Evolutionary conservation across 2,329 filamentous ascomycete genomes (phyloP).

Genomic region (Ophiognomonia clavigignenti-juglandacearum): DNA sequence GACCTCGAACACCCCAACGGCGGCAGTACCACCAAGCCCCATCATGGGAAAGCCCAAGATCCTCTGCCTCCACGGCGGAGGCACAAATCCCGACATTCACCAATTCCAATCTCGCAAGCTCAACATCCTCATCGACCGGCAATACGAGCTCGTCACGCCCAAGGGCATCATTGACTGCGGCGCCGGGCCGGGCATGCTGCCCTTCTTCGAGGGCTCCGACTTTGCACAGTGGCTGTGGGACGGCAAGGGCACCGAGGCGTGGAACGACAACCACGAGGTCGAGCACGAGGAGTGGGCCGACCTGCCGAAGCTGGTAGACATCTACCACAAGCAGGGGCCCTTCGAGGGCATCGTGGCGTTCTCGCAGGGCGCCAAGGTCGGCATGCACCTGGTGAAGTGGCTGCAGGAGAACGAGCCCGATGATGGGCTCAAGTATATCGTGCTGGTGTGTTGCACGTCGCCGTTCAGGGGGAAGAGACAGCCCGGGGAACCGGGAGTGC

Average conservation of each 20-base stretch:
- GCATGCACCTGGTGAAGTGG: slow-evolving; percentile 10
- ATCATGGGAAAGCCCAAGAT: slow-evolving; percentile 11
- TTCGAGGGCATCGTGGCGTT: slow-evolving; percentile 11
- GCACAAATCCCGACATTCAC: slow-evolving; percentile 10
- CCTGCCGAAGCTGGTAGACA: slow-evolving; percentile 71
- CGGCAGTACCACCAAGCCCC: too few relatives aligned
- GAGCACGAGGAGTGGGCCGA: slow-evolving; percentile 68
- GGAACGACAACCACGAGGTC: slow-evolving; percentile 44
- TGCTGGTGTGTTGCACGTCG: slow-evolving; percentile 7
- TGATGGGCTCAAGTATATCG: slow-evolving; percentile 7
- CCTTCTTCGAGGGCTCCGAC: slow-evolving; percentile 10
- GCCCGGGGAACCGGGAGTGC: slow-evolving; percentile 6
- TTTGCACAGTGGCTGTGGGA: slow-evolving; percentile 10
- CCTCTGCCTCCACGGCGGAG: slow-evolving; percentile 8
- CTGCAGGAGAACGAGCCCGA: slow-evolving; percentile 9
- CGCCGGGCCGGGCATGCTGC: slow-evolving; percentile 8
- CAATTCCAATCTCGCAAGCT: slow-evolving; percentile 10
- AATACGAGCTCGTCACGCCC: slow-evolving; percentile 8
- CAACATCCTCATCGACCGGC: slow-evolving; percentile 5
- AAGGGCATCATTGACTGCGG: slow-evolving; percentile 10
- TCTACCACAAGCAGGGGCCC: slow-evolving; percentile 26
- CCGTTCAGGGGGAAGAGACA: slow-evolving; percentile 9
- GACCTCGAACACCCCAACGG: not conserved
- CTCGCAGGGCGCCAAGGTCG: slow-evolving; percentile 8
- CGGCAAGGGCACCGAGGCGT: slow-evolving; percentile 8